phyloP scores from a whole-genome alignment of 257 asterid species.

The Oldenlandia corymbosa region DNA sequence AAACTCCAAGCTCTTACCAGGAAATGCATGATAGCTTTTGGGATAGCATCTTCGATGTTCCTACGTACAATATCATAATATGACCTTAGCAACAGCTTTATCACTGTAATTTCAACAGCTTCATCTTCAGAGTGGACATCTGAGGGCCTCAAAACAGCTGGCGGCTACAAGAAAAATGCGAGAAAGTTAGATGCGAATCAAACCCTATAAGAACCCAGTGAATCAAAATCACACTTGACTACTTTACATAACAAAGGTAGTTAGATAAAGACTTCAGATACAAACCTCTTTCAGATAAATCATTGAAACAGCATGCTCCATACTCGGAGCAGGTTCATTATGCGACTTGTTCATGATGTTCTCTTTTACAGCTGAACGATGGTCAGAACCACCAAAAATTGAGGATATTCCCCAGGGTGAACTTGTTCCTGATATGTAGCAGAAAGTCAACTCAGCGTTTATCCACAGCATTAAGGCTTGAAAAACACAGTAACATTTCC shows the following conservation, averaged over 20 bases:
- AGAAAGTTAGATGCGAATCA: slow-evolving; percentile 4
- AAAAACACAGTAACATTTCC: slow-evolving; percentile 1
- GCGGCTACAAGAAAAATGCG: slow-evolving; percentile 48
- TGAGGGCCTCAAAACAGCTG: slow-evolving; percentile 69
- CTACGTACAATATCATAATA: slow-evolving; percentile 85
- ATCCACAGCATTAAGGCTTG: neutral
- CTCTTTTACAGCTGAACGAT: slow-evolving; percentile 55
- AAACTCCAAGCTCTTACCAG: slow-evolving; percentile 53
- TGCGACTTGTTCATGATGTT: slow-evolving; percentile 43
- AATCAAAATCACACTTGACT: too few relatives aligned
- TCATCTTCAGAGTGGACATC: slow-evolving; percentile 70
- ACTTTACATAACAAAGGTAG: neutral
- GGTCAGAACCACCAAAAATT: slow-evolving; percentile 67
- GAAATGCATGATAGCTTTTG: slow-evolving; percentile 93
- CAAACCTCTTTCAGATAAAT: slow-evolving; percentile 77
- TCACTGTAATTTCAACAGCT: slow-evolving; percentile 57
- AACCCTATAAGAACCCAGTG: too few relatives aligned
- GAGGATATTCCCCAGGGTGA: slow-evolving; percentile 95
- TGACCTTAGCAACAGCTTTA: slow-evolving; percentile 62
- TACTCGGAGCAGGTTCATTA: slow-evolving; percentile 47
- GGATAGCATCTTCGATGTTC: slow-evolving; percentile 68
- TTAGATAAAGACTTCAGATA: slow-evolving; percentile 3
- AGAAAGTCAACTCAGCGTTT: neutral
- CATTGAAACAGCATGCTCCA: slow-evolving; percentile 55
- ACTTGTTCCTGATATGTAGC: slow-evolving; percentile 40